A percentile compares a stretch with the other conserved stretches of the same genome.
These are phyloP conservation scores for Fusarium zealandicum DNA, from an alignment of 2,329 filamentous ascomycete species.

Conservation along the genomic window DNA sequence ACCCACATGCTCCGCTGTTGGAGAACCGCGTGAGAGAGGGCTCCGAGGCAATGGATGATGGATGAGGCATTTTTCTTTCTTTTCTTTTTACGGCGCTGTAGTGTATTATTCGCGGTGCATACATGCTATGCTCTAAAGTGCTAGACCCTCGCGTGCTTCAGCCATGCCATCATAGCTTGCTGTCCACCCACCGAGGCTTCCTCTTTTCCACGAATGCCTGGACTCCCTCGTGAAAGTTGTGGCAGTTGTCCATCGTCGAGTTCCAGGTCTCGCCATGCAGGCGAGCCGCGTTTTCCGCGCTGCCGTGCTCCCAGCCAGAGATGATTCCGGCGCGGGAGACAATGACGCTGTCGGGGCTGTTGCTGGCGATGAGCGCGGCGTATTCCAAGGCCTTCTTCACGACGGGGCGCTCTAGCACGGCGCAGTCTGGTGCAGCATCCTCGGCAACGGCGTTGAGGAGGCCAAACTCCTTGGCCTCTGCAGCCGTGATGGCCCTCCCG, in stretches of 20 bases:
- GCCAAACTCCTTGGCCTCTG: conserved; percentile 68
- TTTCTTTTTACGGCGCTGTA: not conserved
- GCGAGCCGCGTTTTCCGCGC: conserved; percentile 65
- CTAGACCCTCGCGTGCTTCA: not conserved
- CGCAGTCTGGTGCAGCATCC: conserved; percentile 39
- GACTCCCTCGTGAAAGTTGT: conserved; percentile 76
- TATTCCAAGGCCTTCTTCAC: conserved; percentile 63
- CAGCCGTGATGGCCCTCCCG: conserved; percentile 63
- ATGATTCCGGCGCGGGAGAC: conserved; percentile 73
- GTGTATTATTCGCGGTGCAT: no score
- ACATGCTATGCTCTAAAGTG: no score
- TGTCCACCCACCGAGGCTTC: conserved; percentile 68
- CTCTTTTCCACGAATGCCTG: conserved; percentile 76
- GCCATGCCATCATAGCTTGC: conserved; percentile 54
- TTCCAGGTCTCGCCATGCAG: conserved; percentile 60
- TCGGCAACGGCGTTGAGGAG: conserved; percentile 70
- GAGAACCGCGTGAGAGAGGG: not conserved
- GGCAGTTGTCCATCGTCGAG: conserved; percentile 63
- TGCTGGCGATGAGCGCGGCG: conserved; percentile 65
- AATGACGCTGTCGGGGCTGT: conserved; percentile 76
- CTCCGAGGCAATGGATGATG: no score
- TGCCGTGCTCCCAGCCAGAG: conserved; percentile 71
- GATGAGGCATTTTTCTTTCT: not conserved
- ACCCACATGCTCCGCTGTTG: not conserved
- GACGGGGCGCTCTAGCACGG: conserved; percentile 48